Conservation (phyloP, 2,329 filamentous ascomycete species). For the Penicillium sp. region DNA sequence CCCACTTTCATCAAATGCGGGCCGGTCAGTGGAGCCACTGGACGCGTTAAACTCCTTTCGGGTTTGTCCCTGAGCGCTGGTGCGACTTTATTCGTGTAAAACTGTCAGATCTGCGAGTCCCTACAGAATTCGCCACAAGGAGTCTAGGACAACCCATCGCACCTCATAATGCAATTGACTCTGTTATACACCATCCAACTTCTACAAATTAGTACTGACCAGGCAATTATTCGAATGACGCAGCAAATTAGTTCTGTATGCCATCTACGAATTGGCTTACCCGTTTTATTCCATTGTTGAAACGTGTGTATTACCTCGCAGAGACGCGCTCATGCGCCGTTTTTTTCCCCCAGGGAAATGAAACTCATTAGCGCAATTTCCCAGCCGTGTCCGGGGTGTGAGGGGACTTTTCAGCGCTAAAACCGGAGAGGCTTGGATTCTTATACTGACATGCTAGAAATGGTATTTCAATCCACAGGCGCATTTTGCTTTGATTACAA, state of each 20-base stretch:
- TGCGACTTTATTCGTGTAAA: background rate
- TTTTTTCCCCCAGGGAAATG: slow-evolving; percentile 1
- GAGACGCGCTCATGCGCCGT: background rate
- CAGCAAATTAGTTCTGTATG: background rate
- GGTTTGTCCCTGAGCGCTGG: background rate
- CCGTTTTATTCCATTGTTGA: too few species aligned
- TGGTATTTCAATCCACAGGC: background rate
- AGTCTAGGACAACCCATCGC: background rate
- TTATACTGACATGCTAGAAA: background rate
- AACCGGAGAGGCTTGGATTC: background rate
- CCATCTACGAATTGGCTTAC: too few species aligned
- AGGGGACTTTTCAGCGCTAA: slow-evolving; percentile 1
- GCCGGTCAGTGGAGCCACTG: slow-evolving; percentile 1
- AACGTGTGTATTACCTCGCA: background rate
- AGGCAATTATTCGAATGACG: background rate
- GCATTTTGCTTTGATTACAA: background rate
- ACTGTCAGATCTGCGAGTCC: background rate
- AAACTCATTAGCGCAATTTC: slow-evolving; percentile 11
- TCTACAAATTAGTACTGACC: background rate
- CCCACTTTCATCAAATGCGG: slow-evolving; percentile 14
- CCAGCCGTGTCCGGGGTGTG: slow-evolving; percentile 6
- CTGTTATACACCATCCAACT: background rate
- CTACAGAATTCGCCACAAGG: background rate
- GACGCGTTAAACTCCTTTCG: background rate
- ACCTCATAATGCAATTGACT: background rate